Base-by-base conservation (phyloP, 2,329 filamentous ascomycete genomes). In the Pestalotiopsis sp. region DNA sequence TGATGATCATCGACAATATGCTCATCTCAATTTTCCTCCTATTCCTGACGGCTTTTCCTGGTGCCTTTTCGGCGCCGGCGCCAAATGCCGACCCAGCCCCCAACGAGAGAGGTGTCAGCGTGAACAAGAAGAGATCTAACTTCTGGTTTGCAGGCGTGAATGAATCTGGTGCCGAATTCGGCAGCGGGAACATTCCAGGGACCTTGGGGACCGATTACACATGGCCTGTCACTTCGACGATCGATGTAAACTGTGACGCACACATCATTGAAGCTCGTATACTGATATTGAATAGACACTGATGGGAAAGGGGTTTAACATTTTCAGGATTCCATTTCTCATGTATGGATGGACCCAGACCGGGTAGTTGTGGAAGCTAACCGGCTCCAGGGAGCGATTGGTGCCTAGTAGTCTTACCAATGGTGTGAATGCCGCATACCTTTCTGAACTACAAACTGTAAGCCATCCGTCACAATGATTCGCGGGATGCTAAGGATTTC, bases 241-340 rank as follows among this genome's bases (percentile, higher is more conserved):
- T 66, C n/a, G 64, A 60, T 45, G 64, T 66, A 66, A 60, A 0
- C 57, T 59, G 31, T 36, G 31, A 7, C 31, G 31, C 31, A 36
- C 31, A 36, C 31, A 7, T 36, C 31, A 36, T 36, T 36, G 31
- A 36, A 36, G 31, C 31, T 36, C 2, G 31, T 9, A 56, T 36
- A 36, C 31, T 36, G 31, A 36, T 36, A 36, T 36, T 36, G 31
- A 36, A 7, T 36, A 87, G 80, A 86, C 82, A 14, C 80, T 90
- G 67, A 82, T 83, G 58, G 77, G 76, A 45, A 77, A 85, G 60
- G 88, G 88, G 3, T 86, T 86, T 79, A 90, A 89, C 76, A 85
- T 83, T 59, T 89, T 90, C 82, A 86, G 87, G 36, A 80, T 90
- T 3, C 78, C 80, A 49, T 87, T 88, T 77, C 72, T 79, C 64